Evolutionary conservation across 148 eudicot species (phyloP).

Genomic region (Suaeda aralocaspica): DNA sequence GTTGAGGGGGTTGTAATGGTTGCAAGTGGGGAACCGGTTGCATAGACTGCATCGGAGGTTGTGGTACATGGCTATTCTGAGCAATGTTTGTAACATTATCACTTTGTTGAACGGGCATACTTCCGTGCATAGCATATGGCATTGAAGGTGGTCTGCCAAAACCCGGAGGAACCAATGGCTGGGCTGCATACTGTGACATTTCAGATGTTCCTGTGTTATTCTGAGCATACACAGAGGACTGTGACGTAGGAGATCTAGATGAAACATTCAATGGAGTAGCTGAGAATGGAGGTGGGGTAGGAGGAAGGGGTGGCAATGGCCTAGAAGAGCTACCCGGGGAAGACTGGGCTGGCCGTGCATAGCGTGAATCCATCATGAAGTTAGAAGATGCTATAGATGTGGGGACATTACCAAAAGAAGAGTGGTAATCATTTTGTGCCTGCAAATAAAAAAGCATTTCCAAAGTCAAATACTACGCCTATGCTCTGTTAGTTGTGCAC

Average conservation of each 20-base stretch:
- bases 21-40: constrained; percentile 64
- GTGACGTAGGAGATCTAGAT: constrained; percentile 45
- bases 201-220: constrained; percentile 44
- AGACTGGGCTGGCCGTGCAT: constrained; percentile 44
- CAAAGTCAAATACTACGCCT: neutral
- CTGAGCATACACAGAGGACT: constrained; percentile 51
- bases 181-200: constrained; percentile 48
- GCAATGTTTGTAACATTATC: constrained; percentile 47
- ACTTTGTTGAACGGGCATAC: constrained; percentile 42
- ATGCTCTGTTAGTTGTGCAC: too few species aligned
- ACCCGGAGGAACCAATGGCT: constrained; percentile 45
- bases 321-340: constrained; percentile 54
- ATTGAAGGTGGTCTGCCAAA: constrained; percentile 55
- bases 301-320: constrained; percentile 92
- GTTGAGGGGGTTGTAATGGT: constrained; percentile 93
- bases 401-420: constrained; percentile 36
- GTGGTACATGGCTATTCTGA: constrained; percentile 43
- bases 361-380: constrained; percentile 44
- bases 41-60: constrained; percentile 50
- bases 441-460: constrained; percentile 27
- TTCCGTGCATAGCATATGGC: constrained; percentile 44
- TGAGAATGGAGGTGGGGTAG: constrained; percentile 86
- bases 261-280: constrained; percentile 29
- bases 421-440: constrained; percentile 53
- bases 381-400: constrained; percentile 29